Percentiles rank a stretch among this genome's conserved stretches.
phyloP scores from a whole-genome alignment of 345 rosid species.

The Bruguiera parviflora region DNA sequence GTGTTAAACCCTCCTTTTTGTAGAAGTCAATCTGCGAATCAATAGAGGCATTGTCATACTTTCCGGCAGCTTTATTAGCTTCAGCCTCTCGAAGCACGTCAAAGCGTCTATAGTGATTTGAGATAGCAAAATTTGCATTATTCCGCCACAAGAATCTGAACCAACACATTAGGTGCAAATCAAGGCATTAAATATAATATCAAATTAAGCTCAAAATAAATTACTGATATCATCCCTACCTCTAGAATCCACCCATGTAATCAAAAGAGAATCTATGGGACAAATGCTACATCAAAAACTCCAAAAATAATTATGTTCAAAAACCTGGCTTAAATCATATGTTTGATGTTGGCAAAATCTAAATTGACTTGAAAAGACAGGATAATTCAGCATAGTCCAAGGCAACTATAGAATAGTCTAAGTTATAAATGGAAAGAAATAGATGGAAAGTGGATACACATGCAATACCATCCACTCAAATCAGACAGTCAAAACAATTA shows the following conservation, averaged over 20 bases:
- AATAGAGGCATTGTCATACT: constrained; percentile 72
- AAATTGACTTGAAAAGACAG: neutral
- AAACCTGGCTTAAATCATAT: neutral
- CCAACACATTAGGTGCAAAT: neutral
- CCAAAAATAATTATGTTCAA: neutral
- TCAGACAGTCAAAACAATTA: no score
- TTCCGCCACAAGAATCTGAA: constrained; percentile 78
- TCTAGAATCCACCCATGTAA: neutral
- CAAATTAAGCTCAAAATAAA: neutral
- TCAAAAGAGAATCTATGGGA: neutral
- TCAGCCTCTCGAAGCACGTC: constrained; percentile 87
- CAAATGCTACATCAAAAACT: neutral
- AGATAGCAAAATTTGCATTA: constrained; percentile 73
- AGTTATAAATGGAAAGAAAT: neutral
- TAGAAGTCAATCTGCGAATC: constrained; percentile 78
- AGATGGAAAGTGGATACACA: no score
- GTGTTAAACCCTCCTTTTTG: constrained; percentile 72
- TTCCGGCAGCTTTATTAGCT: constrained; percentile 87
- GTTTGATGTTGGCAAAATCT: neutral
- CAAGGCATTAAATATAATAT: neutral
- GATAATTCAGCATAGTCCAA: neutral
- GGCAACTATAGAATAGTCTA: neutral
- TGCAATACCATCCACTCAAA: no score
- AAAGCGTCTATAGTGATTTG: constrained; percentile 79
- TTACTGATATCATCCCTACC: neutral